A percentile compares a stretch with the other conserved stretches of the same genome.
Conservation (phyloP, 805 yeast species). For the Wickerhamiella galacta region DNA sequence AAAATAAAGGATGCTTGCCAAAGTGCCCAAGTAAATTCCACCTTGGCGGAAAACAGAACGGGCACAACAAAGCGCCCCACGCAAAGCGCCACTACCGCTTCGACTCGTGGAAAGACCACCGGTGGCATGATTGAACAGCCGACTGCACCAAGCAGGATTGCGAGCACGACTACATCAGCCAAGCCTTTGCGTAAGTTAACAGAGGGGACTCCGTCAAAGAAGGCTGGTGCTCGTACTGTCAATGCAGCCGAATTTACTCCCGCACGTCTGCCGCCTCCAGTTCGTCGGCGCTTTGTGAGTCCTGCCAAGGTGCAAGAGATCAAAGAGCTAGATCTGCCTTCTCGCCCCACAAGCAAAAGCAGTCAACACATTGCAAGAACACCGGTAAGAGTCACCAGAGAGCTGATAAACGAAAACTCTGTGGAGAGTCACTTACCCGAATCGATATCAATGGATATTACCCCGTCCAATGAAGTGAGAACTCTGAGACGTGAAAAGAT, state of each 20-base stretch:
- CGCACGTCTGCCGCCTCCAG: conserved; percentile 8
- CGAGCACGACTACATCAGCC: too few species aligned
- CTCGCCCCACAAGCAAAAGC: too few species aligned
- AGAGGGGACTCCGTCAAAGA: conserved; percentile 1
- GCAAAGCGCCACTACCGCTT: conserved; percentile 1
- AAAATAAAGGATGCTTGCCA: conserved; percentile 48
- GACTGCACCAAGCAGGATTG: too few species aligned
- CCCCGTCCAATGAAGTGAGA: not conserved
- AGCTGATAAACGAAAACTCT: too few species aligned
- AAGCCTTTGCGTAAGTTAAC: not conserved
- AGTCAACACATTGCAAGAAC: too few species aligned
- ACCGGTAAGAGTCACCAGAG: too few species aligned
- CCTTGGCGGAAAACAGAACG: not conserved
- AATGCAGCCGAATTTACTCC: conserved; percentile 15
- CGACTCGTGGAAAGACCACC: not conserved
- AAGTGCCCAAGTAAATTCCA: conserved; percentile 34
- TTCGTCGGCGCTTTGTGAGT: conserved; percentile 13
- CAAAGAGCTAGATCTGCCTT: too few species aligned
- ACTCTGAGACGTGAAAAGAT: conserved; percentile 4
- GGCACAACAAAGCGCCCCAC: conserved; percentile 1
- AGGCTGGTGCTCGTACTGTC: conserved; percentile 5
- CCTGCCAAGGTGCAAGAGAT: too few species aligned
- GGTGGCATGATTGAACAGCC: too few species aligned
- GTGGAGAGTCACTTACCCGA: too few species aligned
- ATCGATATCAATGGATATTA: too few species aligned